Percentiles rank a stretch among this genome's conserved stretches.
These are phyloP conservation scores for Lipomyces lipofer DNA, from an alignment of 805 yeast genomes.

Conservation along the genomic window DNA sequence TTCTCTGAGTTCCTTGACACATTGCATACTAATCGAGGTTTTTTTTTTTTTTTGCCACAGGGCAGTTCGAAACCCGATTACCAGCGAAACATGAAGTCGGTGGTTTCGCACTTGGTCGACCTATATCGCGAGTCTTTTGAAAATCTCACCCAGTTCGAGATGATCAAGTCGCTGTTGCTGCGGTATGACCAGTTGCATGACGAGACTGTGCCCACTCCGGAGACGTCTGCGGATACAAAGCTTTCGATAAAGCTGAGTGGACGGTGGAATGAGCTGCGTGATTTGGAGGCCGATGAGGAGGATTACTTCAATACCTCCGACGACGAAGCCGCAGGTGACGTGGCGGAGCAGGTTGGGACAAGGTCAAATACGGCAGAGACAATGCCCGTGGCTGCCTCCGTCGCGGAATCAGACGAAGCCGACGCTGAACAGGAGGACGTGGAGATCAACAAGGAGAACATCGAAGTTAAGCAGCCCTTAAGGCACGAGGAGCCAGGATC, in stretches of 20 bases:
- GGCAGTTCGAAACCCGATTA: conserved; percentile 18
- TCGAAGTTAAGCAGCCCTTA: no score
- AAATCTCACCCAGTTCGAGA: conserved; percentile 39
- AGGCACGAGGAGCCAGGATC: no score
- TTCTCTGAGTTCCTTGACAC: conserved; percentile 14
- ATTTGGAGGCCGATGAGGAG: conserved; percentile 23
- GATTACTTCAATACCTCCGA: conserved; percentile 32
- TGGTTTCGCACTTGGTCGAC: conserved; percentile 40
- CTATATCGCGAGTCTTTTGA: conserved; percentile 38
- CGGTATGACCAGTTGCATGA: conserved; percentile 10
- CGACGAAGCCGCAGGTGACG: conserved; percentile 13
- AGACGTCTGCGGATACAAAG: conserved; percentile 12
- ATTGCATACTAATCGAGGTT: background rate
- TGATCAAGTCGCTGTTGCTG: conserved; percentile 19
- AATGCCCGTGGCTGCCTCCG: background rate
- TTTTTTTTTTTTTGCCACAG: background rate
- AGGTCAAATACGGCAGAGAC: background rate
- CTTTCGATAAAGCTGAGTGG: conserved; percentile 3
- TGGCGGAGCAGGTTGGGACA: background rate
- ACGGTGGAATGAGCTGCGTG: conserved; percentile 16
- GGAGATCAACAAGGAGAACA: background rate
- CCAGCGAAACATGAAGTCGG: conserved; percentile 35
- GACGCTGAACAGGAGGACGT: conserved; percentile 5
- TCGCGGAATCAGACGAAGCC: background rate
- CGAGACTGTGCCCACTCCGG: conserved; percentile 8